Base-by-base conservation (phyloP, 306 rosid genomes). In the Quercus alba region DNA sequence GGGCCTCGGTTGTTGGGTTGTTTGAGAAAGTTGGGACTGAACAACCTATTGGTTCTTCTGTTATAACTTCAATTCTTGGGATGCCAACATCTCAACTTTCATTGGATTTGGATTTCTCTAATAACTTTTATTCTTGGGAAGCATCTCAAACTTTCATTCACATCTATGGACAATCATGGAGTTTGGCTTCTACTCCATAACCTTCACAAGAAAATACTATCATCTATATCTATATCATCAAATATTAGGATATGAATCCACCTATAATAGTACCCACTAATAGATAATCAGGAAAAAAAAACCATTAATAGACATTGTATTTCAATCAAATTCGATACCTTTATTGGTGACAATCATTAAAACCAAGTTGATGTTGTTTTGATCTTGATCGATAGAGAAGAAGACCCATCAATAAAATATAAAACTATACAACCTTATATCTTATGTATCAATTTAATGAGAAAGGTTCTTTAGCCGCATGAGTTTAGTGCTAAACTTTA, bases 51-150 rank as follows among this genome's bases (percentile, higher is more conserved):
- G 2, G 5, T 20, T 59, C 15, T 4, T 1, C 67, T 59, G 67
- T 61, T 4, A 64, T 1, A 30, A 25, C 75, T 71, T 57, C 81
- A 71, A 57, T 78, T 70, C 76, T 70, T 57, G 76, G 71, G 63
- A 70, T 5, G 21, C 35, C 82, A 79, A 58, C 77, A 44, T 76
- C 51, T 63, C 44, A 61, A 21, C 71, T 52, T 25, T 61, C 25
- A 61, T 58, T 21, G 46, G 19, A 71, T 38, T 38, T 38, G 44
- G 44, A 38, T 6, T 11, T 1, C 33, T 59, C 31, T 59, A 2
- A 64, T 0, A 15, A 15, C 75, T 71, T 57, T 71, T 57, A 57
- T 78, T 70, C 76, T 58, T 70, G 76, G 71, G 63, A 70, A 79
- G 61, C 77, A 58, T 76, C 51, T 63, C 28, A 61, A 21, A 38